Evolutionary conservation across 2,329 filamentous ascomycete genomes (phyloP).

Genomic region (Coleophoma eucalyptorum): DNA sequence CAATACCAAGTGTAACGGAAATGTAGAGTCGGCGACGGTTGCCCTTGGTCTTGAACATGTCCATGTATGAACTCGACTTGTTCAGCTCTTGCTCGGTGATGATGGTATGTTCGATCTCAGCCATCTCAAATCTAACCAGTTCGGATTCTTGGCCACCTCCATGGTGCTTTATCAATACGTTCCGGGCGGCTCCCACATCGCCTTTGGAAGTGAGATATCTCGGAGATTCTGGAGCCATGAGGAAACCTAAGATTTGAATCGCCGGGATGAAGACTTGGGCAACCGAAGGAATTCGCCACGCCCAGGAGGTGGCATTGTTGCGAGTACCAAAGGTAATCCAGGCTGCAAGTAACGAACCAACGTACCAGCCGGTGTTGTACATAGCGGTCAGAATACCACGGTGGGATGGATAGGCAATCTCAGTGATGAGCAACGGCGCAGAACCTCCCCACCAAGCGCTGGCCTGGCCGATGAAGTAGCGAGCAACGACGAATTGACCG

Average conservation of each 20-base stretch:
- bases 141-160: slow-evolving; percentile 45
- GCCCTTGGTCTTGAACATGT: slow-evolving; percentile 6
- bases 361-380: slow-evolving; percentile 30
- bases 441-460: slow-evolving; percentile 36
- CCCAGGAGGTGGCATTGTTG: slow-evolving; percentile 8
- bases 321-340: slow-evolving; percentile 31
- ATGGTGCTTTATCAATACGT: slow-evolving; percentile 49
- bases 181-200: slow-evolving; percentile 45
- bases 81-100: slow-evolving; percentile 27
- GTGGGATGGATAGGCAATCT: slow-evolving; percentile 24
- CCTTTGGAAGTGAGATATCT: slow-evolving; percentile 54
- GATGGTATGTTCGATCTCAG: slow-evolving; percentile 11
- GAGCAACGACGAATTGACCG: slow-evolving; percentile 31
- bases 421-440: slow-evolving; percentile 30
- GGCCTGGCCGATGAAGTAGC: slow-evolving; percentile 32
- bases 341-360: slow-evolving; percentile 33
- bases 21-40: slow-evolving; percentile 12
- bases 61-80: slow-evolving; percentile 20
- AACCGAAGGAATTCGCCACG: slow-evolving; percentile 13
- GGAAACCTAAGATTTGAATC: slow-evolving; percentile 36
- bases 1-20: slow-evolving; percentile 9
- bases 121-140: slow-evolving; percentile 41
- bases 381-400: slow-evolving; percentile 28
- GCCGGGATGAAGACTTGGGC: slow-evolving; percentile 12
- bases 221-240: slow-evolving; percentile 55